Conservation (phyloP, 441 rosid genomes). For the Eutrema salsugineum region DNA sequence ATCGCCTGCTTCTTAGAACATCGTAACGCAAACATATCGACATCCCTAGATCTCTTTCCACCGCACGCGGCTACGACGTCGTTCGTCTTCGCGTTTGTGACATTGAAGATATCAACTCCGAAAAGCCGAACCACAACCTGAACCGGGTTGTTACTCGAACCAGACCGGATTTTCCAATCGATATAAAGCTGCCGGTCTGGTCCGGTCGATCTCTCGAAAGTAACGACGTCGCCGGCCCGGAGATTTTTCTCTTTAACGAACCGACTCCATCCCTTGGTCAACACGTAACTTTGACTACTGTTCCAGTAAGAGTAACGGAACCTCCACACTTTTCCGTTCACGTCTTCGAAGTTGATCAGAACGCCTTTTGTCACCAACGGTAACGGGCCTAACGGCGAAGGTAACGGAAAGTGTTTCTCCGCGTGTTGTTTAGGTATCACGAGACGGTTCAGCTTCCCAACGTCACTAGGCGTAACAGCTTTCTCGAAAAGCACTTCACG, state of each 20-base stretch:
- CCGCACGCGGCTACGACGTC: slow-evolving; percentile 28
- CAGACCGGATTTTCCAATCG: slow-evolving; percentile 47
- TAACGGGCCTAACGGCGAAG: slow-evolving; percentile 28
- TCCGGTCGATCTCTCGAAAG: slow-evolving; percentile 69
- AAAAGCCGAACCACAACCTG: slow-evolving; percentile 51
- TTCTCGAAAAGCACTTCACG: slow-evolving; percentile 86
- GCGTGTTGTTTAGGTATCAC: slow-evolving; percentile 95
- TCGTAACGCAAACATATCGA: slow-evolving; percentile 46
- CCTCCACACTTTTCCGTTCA: slow-evolving; percentile 84
- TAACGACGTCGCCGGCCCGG: slow-evolving; percentile 75
- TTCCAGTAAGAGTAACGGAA: slow-evolving; percentile 94
- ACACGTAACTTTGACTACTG: slow-evolving; percentile 90
- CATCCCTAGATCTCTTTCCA: slow-evolving; percentile 61
- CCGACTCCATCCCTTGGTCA: slow-evolving; percentile 94
- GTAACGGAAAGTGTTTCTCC: slow-evolving; percentile 79
- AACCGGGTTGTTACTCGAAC: slow-evolving; percentile 11
- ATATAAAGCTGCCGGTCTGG: slow-evolving; percentile 62
- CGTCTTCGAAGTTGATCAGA: slow-evolving; percentile 34
- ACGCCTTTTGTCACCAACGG: slow-evolving; percentile 73
- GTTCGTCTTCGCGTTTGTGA: slow-evolving; percentile 24
- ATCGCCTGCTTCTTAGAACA: slow-evolving; percentile 66
- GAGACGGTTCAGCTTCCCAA: slow-evolving; percentile 90
- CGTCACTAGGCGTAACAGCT: slow-evolving; percentile 89
- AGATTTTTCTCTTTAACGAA: slow-evolving; percentile 86
- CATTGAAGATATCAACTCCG: slow-evolving; percentile 68